Percentiles rank a stretch among this genome's conserved stretches.
Conservation (phyloP, 164 flowering plant genomes). For the Chloranthus sessilifolius region DNA sequence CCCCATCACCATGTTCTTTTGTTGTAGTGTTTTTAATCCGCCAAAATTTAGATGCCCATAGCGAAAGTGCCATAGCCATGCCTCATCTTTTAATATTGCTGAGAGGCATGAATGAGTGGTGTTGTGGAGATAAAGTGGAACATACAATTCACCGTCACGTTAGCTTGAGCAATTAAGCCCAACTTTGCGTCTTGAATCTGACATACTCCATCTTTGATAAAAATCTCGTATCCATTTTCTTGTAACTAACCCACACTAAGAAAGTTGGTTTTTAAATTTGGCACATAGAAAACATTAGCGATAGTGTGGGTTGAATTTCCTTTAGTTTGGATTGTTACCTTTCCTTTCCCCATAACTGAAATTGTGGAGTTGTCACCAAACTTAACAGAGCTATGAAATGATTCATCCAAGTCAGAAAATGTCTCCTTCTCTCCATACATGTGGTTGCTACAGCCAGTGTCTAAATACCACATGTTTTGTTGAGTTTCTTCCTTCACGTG, state of each 20-base stretch:
- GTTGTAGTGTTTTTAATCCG: constrained; percentile 7
- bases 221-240: constrained; percentile 8
- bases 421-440: neutral
- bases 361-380: neutral
- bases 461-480: constrained; percentile 3
- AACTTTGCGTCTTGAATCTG: constrained; percentile 8
- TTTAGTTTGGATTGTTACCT: neutral
- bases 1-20: constrained; percentile 18
- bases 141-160: constrained; percentile 7
- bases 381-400: neutral
- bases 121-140: constrained; percentile 9
- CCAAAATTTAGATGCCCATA: constrained; percentile 8
- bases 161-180: constrained; percentile 14
- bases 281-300: constrained; percentile 1
- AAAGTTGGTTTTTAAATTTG: neutral
- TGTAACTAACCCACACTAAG: neutral
- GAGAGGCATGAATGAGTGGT: constrained; percentile 7
- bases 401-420: neutral
- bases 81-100: constrained; percentile 1
- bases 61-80: constrained; percentile 17
- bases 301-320: neutral
- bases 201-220: constrained; percentile 8
- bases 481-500: constrained; percentile 6
- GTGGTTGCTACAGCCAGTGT: neutral
- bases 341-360: constrained; percentile 2